phyloP scores from a whole-genome alignment of 2,329 filamentous ascomycete genomes.

The Curvularia sp. region DNA sequence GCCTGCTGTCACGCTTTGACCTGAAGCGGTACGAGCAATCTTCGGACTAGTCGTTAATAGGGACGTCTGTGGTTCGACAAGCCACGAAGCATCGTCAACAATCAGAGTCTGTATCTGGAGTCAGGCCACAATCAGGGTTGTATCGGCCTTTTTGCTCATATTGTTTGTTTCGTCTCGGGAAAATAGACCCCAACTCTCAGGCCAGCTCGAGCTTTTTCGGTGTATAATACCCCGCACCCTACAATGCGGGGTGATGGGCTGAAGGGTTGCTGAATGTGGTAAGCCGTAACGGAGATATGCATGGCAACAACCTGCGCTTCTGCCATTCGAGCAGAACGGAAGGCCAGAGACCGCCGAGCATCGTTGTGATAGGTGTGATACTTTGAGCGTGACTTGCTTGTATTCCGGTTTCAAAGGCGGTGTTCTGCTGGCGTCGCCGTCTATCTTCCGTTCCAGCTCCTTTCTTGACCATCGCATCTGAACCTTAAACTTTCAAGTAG shows the following conservation, averaged over 20 bases:
- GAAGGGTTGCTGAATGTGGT: conserved; percentile 30
- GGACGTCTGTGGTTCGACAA: not conserved
- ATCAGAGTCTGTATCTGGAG: not conserved
- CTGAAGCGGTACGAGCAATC: not conserved
- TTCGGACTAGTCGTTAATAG: no score
- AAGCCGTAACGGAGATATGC: conserved; percentile 20
- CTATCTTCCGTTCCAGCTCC: conserved; percentile 2
- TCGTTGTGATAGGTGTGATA: conserved; percentile 7
- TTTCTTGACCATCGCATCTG: conserved; percentile 3
- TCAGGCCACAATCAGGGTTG: not conserved
- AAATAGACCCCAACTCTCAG: not conserved
- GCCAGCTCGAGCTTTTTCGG: not conserved
- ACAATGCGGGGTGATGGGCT: conserved; percentile 33
- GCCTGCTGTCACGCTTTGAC: not conserved
- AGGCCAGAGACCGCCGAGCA: not conserved
- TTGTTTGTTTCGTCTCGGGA: not conserved
- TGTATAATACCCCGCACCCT: conserved; percentile 27
- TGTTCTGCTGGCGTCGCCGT: conserved; percentile 1
- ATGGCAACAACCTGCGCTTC: conserved; percentile 21
- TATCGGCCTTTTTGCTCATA: not conserved
- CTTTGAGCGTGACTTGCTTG: not conserved
- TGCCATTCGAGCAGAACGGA: conserved; percentile 12
- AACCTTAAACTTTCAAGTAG: not conserved
- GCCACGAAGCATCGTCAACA: not conserved
- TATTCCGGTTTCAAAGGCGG: not conserved